phyloP scores from a whole-genome alignment of 1,139 yeast genomes.

The Meyerozyma carpophila region DNA sequence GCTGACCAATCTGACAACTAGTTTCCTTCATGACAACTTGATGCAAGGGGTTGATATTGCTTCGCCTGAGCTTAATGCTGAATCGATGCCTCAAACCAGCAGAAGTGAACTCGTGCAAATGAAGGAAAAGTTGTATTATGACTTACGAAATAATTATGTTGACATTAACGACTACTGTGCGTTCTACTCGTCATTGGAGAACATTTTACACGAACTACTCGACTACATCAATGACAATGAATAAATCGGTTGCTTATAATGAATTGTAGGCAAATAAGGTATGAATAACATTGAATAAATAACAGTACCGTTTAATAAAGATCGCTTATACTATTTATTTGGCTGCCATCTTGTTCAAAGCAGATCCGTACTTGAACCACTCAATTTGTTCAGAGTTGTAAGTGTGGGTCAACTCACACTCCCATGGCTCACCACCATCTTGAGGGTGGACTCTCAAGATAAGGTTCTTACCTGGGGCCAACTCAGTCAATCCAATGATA shows the following conservation, averaged over 20 bases:
- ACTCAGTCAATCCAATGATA: conserved; percentile 73
- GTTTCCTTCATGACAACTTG: background rate
- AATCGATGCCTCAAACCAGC: conserved; percentile 1
- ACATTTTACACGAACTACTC: conserved; percentile 35
- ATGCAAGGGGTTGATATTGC: background rate
- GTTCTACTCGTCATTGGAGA: conserved; percentile 38
- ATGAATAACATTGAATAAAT: conserved; percentile 1
- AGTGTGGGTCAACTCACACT: conserved; percentile 87
- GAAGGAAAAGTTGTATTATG: conserved; percentile 37
- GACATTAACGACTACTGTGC: conserved; percentile 45
- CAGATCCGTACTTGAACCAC: conserved; percentile 99
- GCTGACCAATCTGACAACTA: background rate
- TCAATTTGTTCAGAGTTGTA: conserved; percentile 94
- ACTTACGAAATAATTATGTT: conserved; percentile 39
- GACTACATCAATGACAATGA: conserved; percentile 22
- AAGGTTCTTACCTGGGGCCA: conserved; percentile 92
- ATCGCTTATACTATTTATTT: conserved; percentile 4
- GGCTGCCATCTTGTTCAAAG: conserved; percentile 94
- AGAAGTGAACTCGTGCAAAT: conserved; percentile 25
- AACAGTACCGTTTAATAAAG: conserved; percentile 3
- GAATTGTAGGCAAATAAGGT: background rate
- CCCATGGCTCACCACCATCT: conserved; percentile 76
- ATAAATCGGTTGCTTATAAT: background rate
- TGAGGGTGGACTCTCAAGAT: conserved; percentile 87
- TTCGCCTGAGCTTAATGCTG: conserved; percentile 1